phyloP scores from a whole-genome alignment of 2,329 filamentous ascomycete species.

The Fusarium veterinarium region DNA sequence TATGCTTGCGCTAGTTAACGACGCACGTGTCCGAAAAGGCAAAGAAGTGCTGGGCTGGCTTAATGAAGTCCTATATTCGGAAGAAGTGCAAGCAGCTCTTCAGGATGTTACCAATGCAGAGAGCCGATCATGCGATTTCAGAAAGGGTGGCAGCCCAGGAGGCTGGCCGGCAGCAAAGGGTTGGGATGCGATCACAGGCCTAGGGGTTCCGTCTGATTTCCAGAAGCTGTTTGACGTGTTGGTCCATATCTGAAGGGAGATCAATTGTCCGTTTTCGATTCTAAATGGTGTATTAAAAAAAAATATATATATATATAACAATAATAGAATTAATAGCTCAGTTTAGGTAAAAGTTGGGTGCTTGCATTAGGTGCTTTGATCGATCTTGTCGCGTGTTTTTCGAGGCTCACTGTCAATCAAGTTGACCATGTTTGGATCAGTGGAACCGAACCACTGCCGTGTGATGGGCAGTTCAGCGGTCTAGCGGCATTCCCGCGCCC shows the following conservation, averaged over 20 bases:
- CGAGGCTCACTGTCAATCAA: neutral
- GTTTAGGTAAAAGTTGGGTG: neutral
- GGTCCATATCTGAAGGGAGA: slow-evolving; percentile 32
- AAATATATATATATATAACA: no score
- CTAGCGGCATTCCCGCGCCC: slow-evolving; percentile 4
- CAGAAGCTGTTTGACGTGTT: slow-evolving; percentile 51
- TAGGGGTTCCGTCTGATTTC: slow-evolving; percentile 60
- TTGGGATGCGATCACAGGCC: slow-evolving; percentile 62
- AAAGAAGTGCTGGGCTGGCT: slow-evolving; percentile 65
- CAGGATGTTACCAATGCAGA: slow-evolving; percentile 56
- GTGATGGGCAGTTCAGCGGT: slow-evolving; percentile 26
- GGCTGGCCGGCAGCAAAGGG: slow-evolving; percentile 60
- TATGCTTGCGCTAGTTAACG: slow-evolving; percentile 66
- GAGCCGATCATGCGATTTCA: slow-evolving; percentile 55
- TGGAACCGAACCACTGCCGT: slow-evolving; percentile 1
- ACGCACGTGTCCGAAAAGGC: slow-evolving; percentile 60
- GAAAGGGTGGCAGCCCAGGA: slow-evolving; percentile 46
- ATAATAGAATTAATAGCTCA: neutral
- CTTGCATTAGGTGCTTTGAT: neutral
- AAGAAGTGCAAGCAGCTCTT: slow-evolving; percentile 51
- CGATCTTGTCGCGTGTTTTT: neutral
- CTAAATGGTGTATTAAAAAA: neutral
- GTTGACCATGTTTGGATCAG: neutral
- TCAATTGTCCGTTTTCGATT: neutral
- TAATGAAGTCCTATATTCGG: slow-evolving; percentile 61